Percentiles rank a stretch among this genome's conserved stretches.
These are phyloP conservation scores for Acrocalymma vagum DNA, from an alignment of 2,329 filamentous ascomycete species.

Conservation along the genomic window DNA sequence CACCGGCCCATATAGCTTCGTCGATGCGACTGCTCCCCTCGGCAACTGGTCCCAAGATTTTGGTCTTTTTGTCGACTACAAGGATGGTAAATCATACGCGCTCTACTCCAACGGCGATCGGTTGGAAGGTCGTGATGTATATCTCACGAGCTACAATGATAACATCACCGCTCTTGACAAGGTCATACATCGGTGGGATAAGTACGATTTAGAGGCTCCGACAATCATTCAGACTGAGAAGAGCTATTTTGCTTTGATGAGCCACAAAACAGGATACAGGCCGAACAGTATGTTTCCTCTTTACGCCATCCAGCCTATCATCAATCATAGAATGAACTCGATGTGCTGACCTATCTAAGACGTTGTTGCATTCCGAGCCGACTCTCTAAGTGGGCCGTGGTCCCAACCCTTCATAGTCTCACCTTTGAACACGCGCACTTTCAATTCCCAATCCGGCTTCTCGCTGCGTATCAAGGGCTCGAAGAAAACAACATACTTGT, in stretches of 20 bases:
- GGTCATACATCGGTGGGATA: constrained; percentile 64
- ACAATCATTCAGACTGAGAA: constrained; percentile 68
- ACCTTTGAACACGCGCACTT: constrained; percentile 61
- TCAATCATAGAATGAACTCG: not conserved
- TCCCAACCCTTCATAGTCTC: constrained; percentile 63
- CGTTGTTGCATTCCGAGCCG: constrained; percentile 64
- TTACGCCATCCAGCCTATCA: not conserved
- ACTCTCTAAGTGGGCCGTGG: constrained; percentile 61
- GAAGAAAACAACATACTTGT: constrained; percentile 60
- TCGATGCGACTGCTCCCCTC: constrained; percentile 62
- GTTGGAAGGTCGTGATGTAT: constrained; percentile 64
- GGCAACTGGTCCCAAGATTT: constrained; percentile 72
- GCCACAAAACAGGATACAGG: constrained; percentile 70
- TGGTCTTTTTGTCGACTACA: constrained; percentile 68
- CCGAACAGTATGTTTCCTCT: constrained; percentile 57
- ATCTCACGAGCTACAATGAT: constrained; percentile 63
- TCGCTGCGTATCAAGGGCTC: constrained; percentile 58
- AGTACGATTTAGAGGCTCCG: constrained; percentile 68
- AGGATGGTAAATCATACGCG: constrained; percentile 63
- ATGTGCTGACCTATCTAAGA: constrained; percentile 40
- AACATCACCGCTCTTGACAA: constrained; percentile 61
- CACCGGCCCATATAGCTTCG: constrained; percentile 63
- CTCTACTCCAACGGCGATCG: constrained; percentile 69
- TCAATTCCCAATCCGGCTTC: constrained; percentile 63
- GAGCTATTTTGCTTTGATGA: constrained; percentile 69